Conservation (phyloP, 176 grass and related monocot species). For the Avena atlantica region DNA sequence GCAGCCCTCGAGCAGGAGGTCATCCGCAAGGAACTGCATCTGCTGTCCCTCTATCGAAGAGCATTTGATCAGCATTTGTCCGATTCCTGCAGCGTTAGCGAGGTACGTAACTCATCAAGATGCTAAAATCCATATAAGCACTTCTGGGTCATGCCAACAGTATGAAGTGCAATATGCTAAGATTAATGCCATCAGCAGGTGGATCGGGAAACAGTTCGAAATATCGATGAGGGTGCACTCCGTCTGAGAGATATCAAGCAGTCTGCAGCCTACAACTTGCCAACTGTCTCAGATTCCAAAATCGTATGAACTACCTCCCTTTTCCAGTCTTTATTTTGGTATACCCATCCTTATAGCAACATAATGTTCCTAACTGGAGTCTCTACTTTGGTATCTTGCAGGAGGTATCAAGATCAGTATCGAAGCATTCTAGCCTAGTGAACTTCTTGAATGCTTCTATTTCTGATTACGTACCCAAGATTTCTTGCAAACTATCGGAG, state of each 20-base stretch:
- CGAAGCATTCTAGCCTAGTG: conserved; percentile 70
- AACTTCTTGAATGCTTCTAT: conserved; percentile 77
- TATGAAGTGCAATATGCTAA: conserved; percentile 31
- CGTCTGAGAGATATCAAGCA: conserved; percentile 60
- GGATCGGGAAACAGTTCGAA: conserved; percentile 50
- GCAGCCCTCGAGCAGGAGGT: conserved; percentile 87
- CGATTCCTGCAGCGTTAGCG: conserved; percentile 47
- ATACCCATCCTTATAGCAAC: conserved; percentile 5
- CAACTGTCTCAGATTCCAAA: conserved; percentile 46
- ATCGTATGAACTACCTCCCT: conserved; percentile 33
- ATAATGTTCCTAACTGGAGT: conserved; percentile 2
- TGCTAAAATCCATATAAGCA: background rate
- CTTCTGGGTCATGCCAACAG: background rate
- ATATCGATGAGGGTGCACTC: conserved; percentile 44
- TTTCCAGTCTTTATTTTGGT: background rate
- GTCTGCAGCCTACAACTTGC: conserved; percentile 47
- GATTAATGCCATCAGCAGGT: conserved; percentile 38
- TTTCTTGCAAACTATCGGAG: conserved; percentile 86
- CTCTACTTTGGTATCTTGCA: conserved; percentile 31
- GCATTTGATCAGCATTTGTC: conserved; percentile 73
- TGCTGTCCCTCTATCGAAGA: conserved; percentile 81
- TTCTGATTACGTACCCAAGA: conserved; percentile 67
- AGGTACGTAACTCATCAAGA: conserved; percentile 34
- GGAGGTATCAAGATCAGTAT: conserved; percentile 56
- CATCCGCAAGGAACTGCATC: conserved; percentile 74